Evolutionary conservation across 2,329 filamentous ascomycete genomes (phyloP), one percentile per base, ranked within the genome.

Genomic region (Anisogramma anomala): DNA sequence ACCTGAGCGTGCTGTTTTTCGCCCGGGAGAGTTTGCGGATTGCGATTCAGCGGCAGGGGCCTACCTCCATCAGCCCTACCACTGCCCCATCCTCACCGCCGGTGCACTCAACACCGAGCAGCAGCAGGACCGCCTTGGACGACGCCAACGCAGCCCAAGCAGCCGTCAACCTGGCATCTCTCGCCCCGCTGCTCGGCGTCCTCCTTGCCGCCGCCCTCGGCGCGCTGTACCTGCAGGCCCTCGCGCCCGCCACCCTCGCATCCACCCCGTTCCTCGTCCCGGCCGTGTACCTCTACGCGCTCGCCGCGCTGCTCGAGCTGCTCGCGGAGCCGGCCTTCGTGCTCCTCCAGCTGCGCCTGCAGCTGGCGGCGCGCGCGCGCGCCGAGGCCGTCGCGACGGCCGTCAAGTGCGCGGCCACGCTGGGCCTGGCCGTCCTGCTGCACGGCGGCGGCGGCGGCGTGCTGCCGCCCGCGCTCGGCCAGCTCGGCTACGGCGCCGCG

Each of bases 1-100:
- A 89, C 45, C 82, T 94, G 33, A 86, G 87, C 0, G 80, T 93
- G n/a, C 71, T 98, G 1, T 95, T 94, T 61, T 96, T 98, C 55
- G 83, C 91, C 0, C 75, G 91, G 28, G 91, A 98, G 62, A 89
- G 83, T 53, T 66, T 96, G 36, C 81, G 91, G 13, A 82, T 94
- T n/a, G 87, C 89, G 19, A 76, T 94, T 26, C 89, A 96, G 62
- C 74, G 91, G 38, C 83, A 88, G 51, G 64, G 66, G 11, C 50
- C 60, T 61, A n/a, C 49, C 48, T 23, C 41, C 3, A 22, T 15
- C 17, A 15, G 9, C 26, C 1, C 9, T 33, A 39, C 33, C 14
- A 19, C 14, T n/a, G 7, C 31, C 1, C 8, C n/a, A 10, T 4
- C 31, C 13, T 25, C 13, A 30, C 36, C 33, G 14, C 14, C 17